Evolutionary conservation across 1,139 yeast genomes (phyloP), one percentile per base, ranked within the genome.

Genomic region (Candida pseudoviswanathii): DNA sequence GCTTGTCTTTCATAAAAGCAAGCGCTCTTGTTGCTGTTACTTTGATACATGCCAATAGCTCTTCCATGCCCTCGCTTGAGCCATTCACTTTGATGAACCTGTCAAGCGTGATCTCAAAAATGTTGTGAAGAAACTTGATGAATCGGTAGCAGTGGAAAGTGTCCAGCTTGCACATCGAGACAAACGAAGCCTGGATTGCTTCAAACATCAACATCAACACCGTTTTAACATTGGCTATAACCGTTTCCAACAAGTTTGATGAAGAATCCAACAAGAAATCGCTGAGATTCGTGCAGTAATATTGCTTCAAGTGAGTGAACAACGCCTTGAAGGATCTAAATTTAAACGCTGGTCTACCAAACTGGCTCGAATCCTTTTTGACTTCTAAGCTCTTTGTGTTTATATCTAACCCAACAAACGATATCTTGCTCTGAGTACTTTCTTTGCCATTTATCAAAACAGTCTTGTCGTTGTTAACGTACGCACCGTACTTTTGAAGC

Each of bases 391-490:
- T 58, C 3, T 44, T 46, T 3, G 61, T 48, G 46, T 62, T 56
- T 5, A 73, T 63, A 4, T 58, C 59, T 25, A 75, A 51, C 0
- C 80, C 80, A 31, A 73, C 67, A 53, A 72, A 75, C 16, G 52
- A 57, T 5, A 67, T 47, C 3, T 9, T 22, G 4, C 50, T 44
- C 2, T 22, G 38, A 4, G 45, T 49, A 10, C 53, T 45, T n/a
- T 5, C 9, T 9, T 37, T n/a, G 8, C 21, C 41, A 1, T 56
- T 52, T 6, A 54, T 40, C 51, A 62, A 60, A 3, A 63, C 54
- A 0, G 89, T 81, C 59, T 91, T 92, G 7, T 68, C 65, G 5
- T 70, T 66, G 53, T 89, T 89, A 4, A 85, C 74, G 16, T 55
- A 63, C 0, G 89, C 84, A 2, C 92, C 92, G 62, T 80, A 86